Evolutionary conservation across 75 land plant species (phyloP).

Genomic region (Azolla pinnata): DNA sequence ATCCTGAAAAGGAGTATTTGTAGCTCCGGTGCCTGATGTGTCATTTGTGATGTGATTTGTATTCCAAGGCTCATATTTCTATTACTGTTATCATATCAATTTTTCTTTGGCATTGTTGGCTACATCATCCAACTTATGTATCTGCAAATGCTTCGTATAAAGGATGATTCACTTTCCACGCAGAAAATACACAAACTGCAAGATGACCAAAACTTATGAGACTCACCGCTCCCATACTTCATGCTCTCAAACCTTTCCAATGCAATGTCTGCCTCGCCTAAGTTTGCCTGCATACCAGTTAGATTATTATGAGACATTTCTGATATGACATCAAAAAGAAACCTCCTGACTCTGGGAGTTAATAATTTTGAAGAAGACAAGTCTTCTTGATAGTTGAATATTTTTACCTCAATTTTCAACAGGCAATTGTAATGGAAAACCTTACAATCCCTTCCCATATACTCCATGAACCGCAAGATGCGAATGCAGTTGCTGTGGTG

Average conservation of each 20-base stretch:
- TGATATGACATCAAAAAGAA: not conserved
- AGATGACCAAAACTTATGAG: too few species aligned
- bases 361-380: not conserved
- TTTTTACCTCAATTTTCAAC: slow-evolving; percentile 71
- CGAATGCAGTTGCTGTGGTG: slow-evolving; percentile 82
- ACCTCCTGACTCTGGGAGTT: not conserved
- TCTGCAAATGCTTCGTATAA: too few species aligned
- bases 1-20: too few species aligned
- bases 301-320: too few species aligned
- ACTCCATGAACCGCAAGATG: slow-evolving; percentile 85
- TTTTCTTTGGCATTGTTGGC: too few species aligned
- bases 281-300: slow-evolving; percentile 76
- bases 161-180: not conserved
- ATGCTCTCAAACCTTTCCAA: slow-evolving; percentile 87
- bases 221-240: slow-evolving; percentile 73
- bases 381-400: not conserved
- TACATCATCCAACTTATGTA: too few species aligned
- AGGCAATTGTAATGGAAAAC: slow-evolving; percentile 94
- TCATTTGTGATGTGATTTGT: too few species aligned
- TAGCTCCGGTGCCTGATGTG: too few species aligned
- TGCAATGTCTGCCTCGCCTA: slow-evolving; percentile 88
- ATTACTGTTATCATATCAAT: too few species aligned
- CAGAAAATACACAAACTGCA: slow-evolving; percentile 1
- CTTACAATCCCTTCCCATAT: slow-evolving; percentile 74
- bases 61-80: too few species aligned